Base-by-base conservation (phyloP, 83 land plant species). In the Picea mariana region DNA sequence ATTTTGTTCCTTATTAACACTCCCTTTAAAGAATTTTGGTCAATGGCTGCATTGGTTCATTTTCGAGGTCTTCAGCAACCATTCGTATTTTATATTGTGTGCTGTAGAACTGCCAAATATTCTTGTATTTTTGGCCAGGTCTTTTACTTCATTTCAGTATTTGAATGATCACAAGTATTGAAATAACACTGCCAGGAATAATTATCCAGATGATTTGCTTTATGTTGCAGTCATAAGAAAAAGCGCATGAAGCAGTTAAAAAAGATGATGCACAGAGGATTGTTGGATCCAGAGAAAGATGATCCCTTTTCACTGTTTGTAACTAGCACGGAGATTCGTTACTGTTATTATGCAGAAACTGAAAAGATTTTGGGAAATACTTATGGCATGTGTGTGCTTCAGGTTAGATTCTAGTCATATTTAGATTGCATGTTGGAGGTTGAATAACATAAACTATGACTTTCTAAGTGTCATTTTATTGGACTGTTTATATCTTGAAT, bases 321-420 rank as follows among this genome's bases (percentile, higher is more conserved):
- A 69, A 94, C 94, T 81, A 98, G 87, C 81, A 91, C 88, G 38
- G 89, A 90, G n/a, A 83, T 98, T 66, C 93, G 95, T 42, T 93
- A 96, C 85, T 98, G 99, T 83, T 85, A 88, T 42, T 98, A 98
- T 85, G 91, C 91, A 63, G 96, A 98, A 73, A 93, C 97, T 9
- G 99, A 98, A 79, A 96, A 93, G 79, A 90, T 98, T 79, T 92
- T 98, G 81, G 99, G 99, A 59, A 94, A 92, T 82, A 98, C 99
- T 6, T 98, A 92, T 87, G 95, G 96, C 83, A 96, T 98, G 99
- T 98, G 99, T 83, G 88, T 98, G 44, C 86, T 98, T 18, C 99
- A 98, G 99, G 99, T 91, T 23, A 72, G 76, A 6, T 75, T 21
- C 76, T 79, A 27, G 62, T 23, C 24, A 55, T 58, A 78, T 59